Evolutionary conservation across 2,329 filamentous ascomycete genomes (phyloP), one percentile per base, ranked within the genome.

Genomic region (Ophiosphaerella herpotricha): DNA sequence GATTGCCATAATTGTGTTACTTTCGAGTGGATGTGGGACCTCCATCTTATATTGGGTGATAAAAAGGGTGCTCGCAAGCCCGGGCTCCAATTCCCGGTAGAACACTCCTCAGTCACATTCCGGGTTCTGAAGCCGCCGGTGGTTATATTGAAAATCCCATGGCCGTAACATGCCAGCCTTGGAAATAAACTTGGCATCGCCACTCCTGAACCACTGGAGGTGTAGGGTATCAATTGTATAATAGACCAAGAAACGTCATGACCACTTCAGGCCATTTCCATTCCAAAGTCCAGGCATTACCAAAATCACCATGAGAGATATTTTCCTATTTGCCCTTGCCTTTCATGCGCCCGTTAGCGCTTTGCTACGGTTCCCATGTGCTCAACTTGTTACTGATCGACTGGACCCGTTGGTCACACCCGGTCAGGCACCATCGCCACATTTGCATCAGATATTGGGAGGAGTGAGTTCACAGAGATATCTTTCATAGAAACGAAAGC

Each of bases 361-460:
- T 13, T 45, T 65, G 24, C 36, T 67, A 21, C 58, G 63, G 9
- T 67, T 66, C 41, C 58, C 56, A 45, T 67, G 61, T 43, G 58
- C 58, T 12, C 63, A 64, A 38, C 50, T 67, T 7, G 58, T 63
- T 21, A 61, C 60, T 14, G 58, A 66, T 26, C 50, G 61, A 2
- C 39, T 64, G 6, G 64, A 67, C 35, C 64, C 64, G 5, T 39
- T 67, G 36, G 63, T 66, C 14, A 62, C 56, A 5, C 64, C 64
- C 2, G 63, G 63, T 5, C 44, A 48, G 23, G 52, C 53, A 16
- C 64, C 64, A 8, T 64, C 63, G 4, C 61, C 63, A 2, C 63
- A 67, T 48, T 31, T 64, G 4, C 64, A 66, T 47, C 63, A 67
- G 39, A 61, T 67, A 14, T 13, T 66, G 1, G 62, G 60, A 42